Evolutionary conservation across 495 filamentous ascomycete species (phyloP).

Genomic region (Immersiella caudata): DNA sequence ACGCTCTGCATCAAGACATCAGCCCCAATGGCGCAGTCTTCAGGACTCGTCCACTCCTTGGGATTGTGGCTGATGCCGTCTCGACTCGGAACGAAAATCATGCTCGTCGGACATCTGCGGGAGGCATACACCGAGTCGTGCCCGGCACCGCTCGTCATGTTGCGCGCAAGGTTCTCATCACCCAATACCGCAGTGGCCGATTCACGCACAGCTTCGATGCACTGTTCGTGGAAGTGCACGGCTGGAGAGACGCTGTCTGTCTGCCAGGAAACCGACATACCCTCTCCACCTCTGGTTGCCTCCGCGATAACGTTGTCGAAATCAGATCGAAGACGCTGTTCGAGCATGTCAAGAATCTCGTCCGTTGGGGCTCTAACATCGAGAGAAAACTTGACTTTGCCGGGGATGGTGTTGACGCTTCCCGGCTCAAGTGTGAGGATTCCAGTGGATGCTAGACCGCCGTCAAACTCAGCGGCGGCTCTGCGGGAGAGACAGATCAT

Average conservation of each 20-base stretch:
- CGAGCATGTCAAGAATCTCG: slow-evolving; percentile 57
- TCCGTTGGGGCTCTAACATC: slow-evolving; percentile 70
- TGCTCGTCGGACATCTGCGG: slow-evolving; percentile 48
- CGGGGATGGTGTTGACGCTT: slow-evolving; percentile 76
- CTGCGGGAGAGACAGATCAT: slow-evolving; percentile 70
- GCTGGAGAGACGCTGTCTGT: slow-evolving; percentile 66
- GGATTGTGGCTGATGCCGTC: slow-evolving; percentile 54
- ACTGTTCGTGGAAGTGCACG: slow-evolving; percentile 69
- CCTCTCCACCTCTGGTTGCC: slow-evolving; percentile 36
- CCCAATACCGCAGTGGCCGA: slow-evolving; percentile 60
- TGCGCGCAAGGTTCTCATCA: slow-evolving; percentile 39
- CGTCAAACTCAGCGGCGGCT: slow-evolving; percentile 54
- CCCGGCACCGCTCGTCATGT: slow-evolving; percentile 58
- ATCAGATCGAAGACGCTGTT: slow-evolving; percentile 38
- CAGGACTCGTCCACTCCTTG: slow-evolving; percentile 50
- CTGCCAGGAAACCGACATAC: slow-evolving; percentile 36
- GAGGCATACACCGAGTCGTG: slow-evolving; percentile 60
- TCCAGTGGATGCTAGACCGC: slow-evolving; percentile 69
- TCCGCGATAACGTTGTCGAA: slow-evolving; percentile 36
- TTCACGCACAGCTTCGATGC: slow-evolving; percentile 65
- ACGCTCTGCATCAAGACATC: slow-evolving; percentile 44
- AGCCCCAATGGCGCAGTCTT: slow-evolving; percentile 46
- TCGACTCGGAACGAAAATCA: slow-evolving; percentile 55
- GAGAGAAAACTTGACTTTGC: slow-evolving; percentile 67
- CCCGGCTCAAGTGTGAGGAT: slow-evolving; percentile 69